A percentile compares a stretch with the other conserved stretches of the same genome.
Conservation (phyloP, 2,329 filamentous ascomycete genomes). For the Cladosporium cucumerinum region DNA sequence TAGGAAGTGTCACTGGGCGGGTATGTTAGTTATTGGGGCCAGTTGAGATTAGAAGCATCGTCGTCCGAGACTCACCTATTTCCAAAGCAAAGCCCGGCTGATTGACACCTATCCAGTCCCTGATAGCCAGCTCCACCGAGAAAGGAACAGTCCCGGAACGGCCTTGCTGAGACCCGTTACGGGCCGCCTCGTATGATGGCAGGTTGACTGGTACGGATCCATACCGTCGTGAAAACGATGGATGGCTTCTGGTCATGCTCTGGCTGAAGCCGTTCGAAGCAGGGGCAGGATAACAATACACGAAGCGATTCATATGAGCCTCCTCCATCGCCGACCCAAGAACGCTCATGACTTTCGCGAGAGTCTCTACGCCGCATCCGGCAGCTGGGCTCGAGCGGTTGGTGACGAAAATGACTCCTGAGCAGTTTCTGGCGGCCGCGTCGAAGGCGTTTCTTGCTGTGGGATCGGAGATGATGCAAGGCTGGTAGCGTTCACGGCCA, state of each 20-base stretch:
- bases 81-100: constrained; percentile 4
- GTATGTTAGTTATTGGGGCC: no score
- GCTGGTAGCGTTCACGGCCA: constrained; percentile 36
- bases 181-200: background rate
- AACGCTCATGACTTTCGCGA: constrained; percentile 35
- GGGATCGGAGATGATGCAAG: constrained; percentile 41
- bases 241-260: background rate
- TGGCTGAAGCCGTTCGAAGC: background rate
- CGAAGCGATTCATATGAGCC: constrained; percentile 40
- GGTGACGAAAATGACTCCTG: constrained; percentile 48
- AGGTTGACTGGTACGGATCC: background rate
- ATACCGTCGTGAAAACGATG: no score
- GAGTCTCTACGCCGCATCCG: constrained; percentile 33
- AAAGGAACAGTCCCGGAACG: background rate
- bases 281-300: constrained; percentile 40
- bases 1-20: background rate
- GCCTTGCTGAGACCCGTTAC: background rate
- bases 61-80: constrained; percentile 6
- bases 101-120: background rate
- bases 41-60: no score
- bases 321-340: constrained; percentile 41
- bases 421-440: constrained; percentile 39
- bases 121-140: constrained; percentile 4
- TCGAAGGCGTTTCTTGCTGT: constrained; percentile 38
- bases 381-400: background rate